A percentile compares a stretch with the other conserved stretches of the same genome.
Evolutionary conservation across 1,284 basidiomycete genomes (phyloP).

Genomic region (Moniliella sp.): DNA sequence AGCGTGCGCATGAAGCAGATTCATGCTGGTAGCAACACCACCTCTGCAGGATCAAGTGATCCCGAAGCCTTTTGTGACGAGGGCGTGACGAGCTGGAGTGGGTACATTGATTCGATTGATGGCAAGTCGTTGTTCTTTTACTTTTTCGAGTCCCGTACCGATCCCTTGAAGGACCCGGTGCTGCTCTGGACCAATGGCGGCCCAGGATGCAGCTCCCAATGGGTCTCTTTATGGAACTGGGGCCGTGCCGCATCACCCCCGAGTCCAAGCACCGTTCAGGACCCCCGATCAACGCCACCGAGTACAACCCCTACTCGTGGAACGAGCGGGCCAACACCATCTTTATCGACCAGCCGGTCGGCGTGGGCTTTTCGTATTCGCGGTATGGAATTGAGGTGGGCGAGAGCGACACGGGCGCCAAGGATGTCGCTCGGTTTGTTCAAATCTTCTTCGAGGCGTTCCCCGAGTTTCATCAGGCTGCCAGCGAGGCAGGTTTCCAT

Average conservation of each 20-base stretch:
- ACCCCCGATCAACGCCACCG: conserved; percentile 39
- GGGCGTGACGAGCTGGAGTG: conserved; percentile 20
- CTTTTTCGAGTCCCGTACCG: conserved; percentile 55
- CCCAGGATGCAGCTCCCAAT: conserved; percentile 35
- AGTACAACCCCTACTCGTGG: conserved; percentile 47
- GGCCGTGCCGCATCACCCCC: conserved; percentile 35
- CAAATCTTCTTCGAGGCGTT: conserved; percentile 35
- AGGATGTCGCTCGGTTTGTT: conserved; percentile 32
- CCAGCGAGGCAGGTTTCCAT: conserved; percentile 15
- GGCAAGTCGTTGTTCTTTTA: conserved; percentile 59
- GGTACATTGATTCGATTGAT: conserved; percentile 43
- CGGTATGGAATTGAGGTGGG: conserved; percentile 41
- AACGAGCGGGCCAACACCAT: conserved; percentile 48
- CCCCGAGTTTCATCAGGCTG: conserved; percentile 8
- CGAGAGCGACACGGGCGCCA: conserved; percentile 31
- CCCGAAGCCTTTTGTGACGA: conserved; percentile 23
- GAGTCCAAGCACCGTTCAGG: conserved; percentile 7
- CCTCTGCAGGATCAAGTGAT: too few relatives aligned
- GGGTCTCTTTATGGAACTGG: conserved; percentile 47
- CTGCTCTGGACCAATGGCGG: conserved; percentile 24
- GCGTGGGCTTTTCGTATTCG: conserved; percentile 51
- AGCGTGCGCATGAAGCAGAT: conserved; percentile 19
- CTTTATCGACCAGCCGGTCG: conserved; percentile 51
- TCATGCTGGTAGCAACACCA: conserved; percentile 6
- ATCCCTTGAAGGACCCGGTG: conserved; percentile 48